Evolutionary conservation across 2,329 filamentous ascomycete genomes (phyloP).

Genomic region (Pseudogymnoascus sp.): DNA sequence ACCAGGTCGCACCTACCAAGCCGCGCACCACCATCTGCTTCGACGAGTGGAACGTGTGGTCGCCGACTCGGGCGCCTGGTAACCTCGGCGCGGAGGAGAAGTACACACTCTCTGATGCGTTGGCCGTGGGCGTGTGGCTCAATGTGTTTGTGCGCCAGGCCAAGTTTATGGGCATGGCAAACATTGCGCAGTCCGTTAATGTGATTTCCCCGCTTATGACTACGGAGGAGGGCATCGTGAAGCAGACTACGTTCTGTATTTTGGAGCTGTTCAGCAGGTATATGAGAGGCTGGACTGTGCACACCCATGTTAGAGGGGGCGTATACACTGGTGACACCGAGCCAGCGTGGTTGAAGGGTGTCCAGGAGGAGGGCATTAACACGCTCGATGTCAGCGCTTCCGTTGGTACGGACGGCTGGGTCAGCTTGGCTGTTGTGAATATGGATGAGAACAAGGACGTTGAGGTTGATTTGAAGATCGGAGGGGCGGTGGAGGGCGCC

Average conservation of each 20-base stretch:
- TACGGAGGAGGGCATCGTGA: conserved; percentile 44
- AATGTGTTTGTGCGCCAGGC: conserved; percentile 58
- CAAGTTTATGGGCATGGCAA: conserved; percentile 55
- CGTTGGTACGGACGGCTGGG: conserved; percentile 47
- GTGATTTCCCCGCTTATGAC: conserved; percentile 62
- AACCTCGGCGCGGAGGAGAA: conserved; percentile 53
- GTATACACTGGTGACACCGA: conserved; percentile 59
- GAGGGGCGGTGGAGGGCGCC: conserved; percentile 39
- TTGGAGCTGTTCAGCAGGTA: conserved; percentile 52
- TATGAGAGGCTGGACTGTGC: conserved; percentile 65
- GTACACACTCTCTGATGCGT: conserved; percentile 55
- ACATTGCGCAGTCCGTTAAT: conserved; percentile 58
- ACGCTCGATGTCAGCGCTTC: conserved; percentile 61
- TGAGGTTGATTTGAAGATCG: conserved; percentile 43
- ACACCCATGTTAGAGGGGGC: conserved; percentile 52
- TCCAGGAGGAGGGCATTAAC: conserved; percentile 55
- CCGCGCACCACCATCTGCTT: conserved; percentile 53
- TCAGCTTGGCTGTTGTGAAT: conserved; percentile 66
- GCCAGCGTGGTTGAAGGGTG: conserved; percentile 55
- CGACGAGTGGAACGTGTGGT: conserved; percentile 65
- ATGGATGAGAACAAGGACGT: conserved; percentile 53
- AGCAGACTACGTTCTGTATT: conserved; percentile 59
- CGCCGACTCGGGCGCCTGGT: conserved; percentile 51
- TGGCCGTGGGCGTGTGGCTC: conserved; percentile 53
- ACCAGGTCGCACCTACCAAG: conserved; percentile 29